Conservation (phyloP, 495 filamentous ascomycete genomes). For the Tuber microsphaerosporum region DNA sequence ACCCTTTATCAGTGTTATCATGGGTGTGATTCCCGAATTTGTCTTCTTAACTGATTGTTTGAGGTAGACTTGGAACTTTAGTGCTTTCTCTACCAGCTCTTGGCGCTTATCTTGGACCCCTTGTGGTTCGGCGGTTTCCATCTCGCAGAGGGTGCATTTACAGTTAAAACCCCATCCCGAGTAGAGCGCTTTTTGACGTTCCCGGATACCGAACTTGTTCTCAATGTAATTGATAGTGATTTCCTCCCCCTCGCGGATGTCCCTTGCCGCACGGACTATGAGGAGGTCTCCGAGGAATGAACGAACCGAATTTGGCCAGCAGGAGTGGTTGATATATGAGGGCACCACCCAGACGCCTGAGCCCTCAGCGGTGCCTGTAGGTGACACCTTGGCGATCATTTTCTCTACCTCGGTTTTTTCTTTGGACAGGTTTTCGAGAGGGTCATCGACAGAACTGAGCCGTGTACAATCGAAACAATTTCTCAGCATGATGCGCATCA, state of each 20-base stretch:
- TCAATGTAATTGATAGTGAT: constrained; percentile 11
- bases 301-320: constrained; percentile 11
- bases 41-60: neutral
- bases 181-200: neutral
- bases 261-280: constrained; percentile 11
- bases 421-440: too few species aligned
- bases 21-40: neutral
- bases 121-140: constrained; percentile 8
- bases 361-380: neutral
- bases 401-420: neutral
- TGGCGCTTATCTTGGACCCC: neutral
- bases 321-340: constrained; percentile 22
- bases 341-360: constrained; percentile 14
- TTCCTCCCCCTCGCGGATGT: constrained; percentile 16
- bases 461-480: constrained; percentile 6
- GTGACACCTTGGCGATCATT: neutral
- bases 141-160: constrained; percentile 13
- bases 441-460: neutral
- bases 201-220: neutral
- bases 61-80: neutral
- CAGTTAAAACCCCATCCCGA: constrained; percentile 7
- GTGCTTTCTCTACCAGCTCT: constrained; percentile 1
- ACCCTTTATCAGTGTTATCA: neutral
- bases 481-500: neutral
- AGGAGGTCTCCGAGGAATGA: constrained; percentile 25